Percentiles rank a stretch among this genome's conserved stretches.
These are phyloP conservation scores for Diutina ranongensis DNA, from an alignment of 1,139 yeast genomes.

Conservation along the genomic window DNA sequence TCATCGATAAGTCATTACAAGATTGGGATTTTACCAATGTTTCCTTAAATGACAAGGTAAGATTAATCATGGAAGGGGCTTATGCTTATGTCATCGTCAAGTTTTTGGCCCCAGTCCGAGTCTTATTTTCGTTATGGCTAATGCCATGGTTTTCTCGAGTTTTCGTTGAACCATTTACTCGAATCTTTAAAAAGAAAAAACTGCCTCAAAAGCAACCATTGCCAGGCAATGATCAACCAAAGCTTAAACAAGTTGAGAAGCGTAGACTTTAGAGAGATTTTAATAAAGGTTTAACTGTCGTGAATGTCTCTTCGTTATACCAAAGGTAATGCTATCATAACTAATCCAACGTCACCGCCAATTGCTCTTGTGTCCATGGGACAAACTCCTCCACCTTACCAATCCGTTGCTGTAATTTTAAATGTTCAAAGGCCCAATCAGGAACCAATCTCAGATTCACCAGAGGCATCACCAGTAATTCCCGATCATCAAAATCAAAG, in stretches of 20 bases:
- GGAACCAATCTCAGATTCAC: conserved; percentile 29
- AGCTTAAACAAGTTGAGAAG: not conserved
- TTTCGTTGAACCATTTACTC: conserved; percentile 42
- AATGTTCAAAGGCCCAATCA: conserved; percentile 22
- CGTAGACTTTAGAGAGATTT: not conserved
- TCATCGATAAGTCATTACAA: conserved; percentile 37
- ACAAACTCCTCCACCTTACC: conserved; percentile 20
- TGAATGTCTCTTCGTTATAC: not conserved
- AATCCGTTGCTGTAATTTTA: conserved; percentile 18
- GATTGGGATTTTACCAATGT: conserved; percentile 22
- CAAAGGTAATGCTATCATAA: not conserved
- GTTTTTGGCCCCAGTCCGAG: conserved; percentile 45
- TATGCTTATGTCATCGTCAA: conserved; percentile 77
- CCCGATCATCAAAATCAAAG: conserved; percentile 40
- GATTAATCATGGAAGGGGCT: conserved; percentile 70
- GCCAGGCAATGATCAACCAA: not conserved
- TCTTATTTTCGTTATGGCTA: conserved; percentile 41
- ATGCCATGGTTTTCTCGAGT: conserved; percentile 63
- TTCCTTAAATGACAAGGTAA: conserved; percentile 41
- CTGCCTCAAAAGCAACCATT: not conserved
- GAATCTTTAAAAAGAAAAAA: conserved; percentile 17
- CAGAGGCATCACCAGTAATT: conserved; percentile 28
- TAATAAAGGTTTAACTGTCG: not conserved
- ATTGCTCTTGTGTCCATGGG: conserved; percentile 24
- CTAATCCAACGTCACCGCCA: conserved; percentile 26